Base-by-base conservation (phyloP, 495 filamentous ascomycete species). In the Darksidea phi region DNA sequence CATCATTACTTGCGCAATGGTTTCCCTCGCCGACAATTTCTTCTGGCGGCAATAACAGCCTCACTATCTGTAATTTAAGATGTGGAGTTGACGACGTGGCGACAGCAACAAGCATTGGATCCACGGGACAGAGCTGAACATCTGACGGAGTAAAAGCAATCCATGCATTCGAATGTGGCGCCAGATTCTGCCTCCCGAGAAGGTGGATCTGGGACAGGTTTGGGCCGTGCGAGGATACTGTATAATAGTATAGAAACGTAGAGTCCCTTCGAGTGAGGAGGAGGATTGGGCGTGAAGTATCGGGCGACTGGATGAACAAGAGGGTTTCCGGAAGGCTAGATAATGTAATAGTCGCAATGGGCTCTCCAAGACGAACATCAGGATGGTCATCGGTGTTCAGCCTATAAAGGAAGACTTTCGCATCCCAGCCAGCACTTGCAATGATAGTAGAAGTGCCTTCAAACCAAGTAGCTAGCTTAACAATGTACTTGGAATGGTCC, bases 341-440 rank as follows among this genome's bases (percentile, higher is more conserved):
- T n/a, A 86, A 66, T 6, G 69, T 73, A 38, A 86, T 75, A 2
- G 65, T 71, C 18, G 78, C 79, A 32, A 83, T 68, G 0, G 81
- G 81, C 2, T 68, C 59, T 46, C 63, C 64, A 6, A 73, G 47
- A 7, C 32, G 47, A 7, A 34, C 49, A 61, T 51, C 18, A 20
- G 13, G 13, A 43, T 52, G 37, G 2, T 54, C 23, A 26, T 12
- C 18, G 8, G 32, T 15, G 21, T 53, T 52, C 15, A 77, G 12
- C 32, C 56, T 62, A 67, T 88, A 87, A 20, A 88, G 47, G 28
- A 77, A 67, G 38, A 89, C 73, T 50, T 77, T 84, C 6, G 77
- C 68, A 66, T 89, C 86, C 83, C 87, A 89, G 2, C 84, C 84
- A 6, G 84, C 84, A 7, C 83, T 88, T 1, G 83, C 82, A 52